Evolutionary conservation across 768 basidiomycete genomes (phyloP).

Genomic region (Lentinus tigrinus): DNA sequence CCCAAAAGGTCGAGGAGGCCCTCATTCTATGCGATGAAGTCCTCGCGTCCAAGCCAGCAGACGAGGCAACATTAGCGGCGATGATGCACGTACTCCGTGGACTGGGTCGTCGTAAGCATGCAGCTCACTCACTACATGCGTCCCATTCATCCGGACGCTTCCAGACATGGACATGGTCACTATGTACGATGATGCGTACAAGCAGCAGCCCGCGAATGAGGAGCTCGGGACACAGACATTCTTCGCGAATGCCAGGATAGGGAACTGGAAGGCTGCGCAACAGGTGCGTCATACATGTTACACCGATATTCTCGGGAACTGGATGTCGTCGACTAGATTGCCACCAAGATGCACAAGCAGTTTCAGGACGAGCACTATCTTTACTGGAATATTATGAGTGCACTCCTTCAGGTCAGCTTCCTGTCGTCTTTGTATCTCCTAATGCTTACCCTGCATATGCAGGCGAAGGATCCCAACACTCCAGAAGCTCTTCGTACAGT

Average conservation of each 20-base stretch:
- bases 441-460: not conserved
- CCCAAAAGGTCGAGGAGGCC: constrained; percentile 84
- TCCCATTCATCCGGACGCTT: not conserved
- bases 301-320: not conserved
- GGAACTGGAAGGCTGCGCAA: constrained; percentile 85
- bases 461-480: constrained; percentile 74
- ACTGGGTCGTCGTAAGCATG: constrained; percentile 60
- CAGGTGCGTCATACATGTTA: constrained; percentile 45
- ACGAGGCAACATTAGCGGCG: constrained; percentile 71
- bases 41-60: constrained; percentile 66
- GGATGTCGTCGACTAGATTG: constrained; percentile 46
- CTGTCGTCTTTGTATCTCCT: not conserved
- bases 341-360: constrained; percentile 79
- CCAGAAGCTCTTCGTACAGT: constrained; percentile 60
- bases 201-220: constrained; percentile 76
- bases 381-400: constrained; percentile 81
- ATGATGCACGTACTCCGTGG: constrained; percentile 84
- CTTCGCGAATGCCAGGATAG: constrained; percentile 78
- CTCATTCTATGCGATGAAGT: constrained; percentile 79
- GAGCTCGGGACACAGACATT: constrained; percentile 83
- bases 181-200: constrained; percentile 87
- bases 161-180: constrained; percentile 74
- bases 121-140: not conserved
- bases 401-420: constrained; percentile 66
- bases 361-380: constrained; percentile 81